A percentile compares a stretch with the other conserved stretches of the same genome.
Evolutionary conservation across 495 filamentous ascomycete genomes (phyloP).

Genomic region (Penicillium antarcticum): DNA sequence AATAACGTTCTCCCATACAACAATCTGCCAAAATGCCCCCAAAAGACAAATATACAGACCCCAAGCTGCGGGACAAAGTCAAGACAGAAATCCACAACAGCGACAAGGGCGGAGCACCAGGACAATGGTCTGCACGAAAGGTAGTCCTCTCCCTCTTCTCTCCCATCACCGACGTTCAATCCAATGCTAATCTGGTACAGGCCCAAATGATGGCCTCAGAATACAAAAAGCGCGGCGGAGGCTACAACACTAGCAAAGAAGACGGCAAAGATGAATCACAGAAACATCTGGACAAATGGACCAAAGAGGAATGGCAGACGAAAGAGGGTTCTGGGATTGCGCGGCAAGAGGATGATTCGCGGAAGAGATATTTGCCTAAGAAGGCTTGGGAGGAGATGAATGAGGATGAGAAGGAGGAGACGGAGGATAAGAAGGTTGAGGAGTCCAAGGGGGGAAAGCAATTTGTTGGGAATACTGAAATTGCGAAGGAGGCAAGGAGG

Average conservation of each 20-base stretch:
- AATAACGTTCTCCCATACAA: background rate
- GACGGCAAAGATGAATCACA: slow-evolving; percentile 37
- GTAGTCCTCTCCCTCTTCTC: slow-evolving; percentile 14
- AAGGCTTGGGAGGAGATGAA: slow-evolving; percentile 48
- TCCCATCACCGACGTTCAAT: too few relatives aligned
- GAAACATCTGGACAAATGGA: slow-evolving; percentile 43
- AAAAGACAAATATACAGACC: slow-evolving; percentile 47
- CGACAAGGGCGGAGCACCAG: slow-evolving; percentile 47
- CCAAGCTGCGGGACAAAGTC: slow-evolving; percentile 44
- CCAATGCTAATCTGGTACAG: too few relatives aligned
- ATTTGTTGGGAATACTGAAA: slow-evolving; percentile 40
- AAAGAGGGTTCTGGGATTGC: slow-evolving; percentile 46
- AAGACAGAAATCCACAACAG: slow-evolving; percentile 45
- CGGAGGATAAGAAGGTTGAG: slow-evolving; percentile 42
- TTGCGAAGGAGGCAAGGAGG: slow-evolving; percentile 34
- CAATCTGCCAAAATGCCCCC: slow-evolving; percentile 34
- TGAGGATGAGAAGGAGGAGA: slow-evolving; percentile 42
- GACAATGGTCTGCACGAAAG: slow-evolving; percentile 51
- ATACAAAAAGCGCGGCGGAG: slow-evolving; percentile 50
- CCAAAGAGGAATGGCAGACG: slow-evolving; percentile 48
- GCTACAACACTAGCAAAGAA: slow-evolving; percentile 45
- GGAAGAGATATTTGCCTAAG: slow-evolving; percentile 48
- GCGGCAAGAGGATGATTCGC: slow-evolving; percentile 39
- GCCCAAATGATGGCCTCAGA: slow-evolving; percentile 50
- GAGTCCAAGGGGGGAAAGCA: slow-evolving; percentile 43